phyloP scores from a whole-genome alignment of 768 basidiomycete species.

The Russula brevipes region DNA sequence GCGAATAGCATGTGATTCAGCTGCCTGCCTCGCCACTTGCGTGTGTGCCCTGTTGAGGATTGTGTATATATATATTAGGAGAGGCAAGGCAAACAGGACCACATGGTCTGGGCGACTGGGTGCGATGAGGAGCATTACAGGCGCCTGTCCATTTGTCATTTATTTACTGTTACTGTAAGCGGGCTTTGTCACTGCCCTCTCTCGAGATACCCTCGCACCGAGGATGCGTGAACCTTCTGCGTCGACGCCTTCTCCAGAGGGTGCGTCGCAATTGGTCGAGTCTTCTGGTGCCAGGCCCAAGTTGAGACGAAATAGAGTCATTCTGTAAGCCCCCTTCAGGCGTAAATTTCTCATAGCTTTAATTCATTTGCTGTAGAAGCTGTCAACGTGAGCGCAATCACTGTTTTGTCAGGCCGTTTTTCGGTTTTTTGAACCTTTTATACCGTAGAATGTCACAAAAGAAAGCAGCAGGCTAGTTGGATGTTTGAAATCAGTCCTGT shows the following conservation, averaged over 20 bases:
- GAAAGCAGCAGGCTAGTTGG: conserved; percentile 27
- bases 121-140: background rate
- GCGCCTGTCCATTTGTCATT: no score
- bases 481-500: background rate
- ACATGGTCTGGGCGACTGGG: background rate
- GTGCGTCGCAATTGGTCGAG: background rate
- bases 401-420: background rate
- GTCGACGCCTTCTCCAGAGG: conserved; percentile 19
- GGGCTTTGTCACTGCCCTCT: background rate
- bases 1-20: conserved; percentile 15
- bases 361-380: conserved; percentile 13
- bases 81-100: background rate
- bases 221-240: conserved; percentile 16
- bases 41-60: no score
- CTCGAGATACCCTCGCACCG: background rate
- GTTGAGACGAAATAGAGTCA: conserved; percentile 26
- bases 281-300: conserved; percentile 11
- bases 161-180: background rate
- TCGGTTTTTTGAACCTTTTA: background rate
- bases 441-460: conserved; percentile 26
- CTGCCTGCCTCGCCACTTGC: no score
- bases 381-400: conserved; percentile 23
- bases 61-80: background rate
- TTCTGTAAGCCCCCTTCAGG: conserved; percentile 22
- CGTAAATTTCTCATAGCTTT: background rate